Percentiles rank a stretch among this genome's conserved stretches.
Conservation (phyloP, 148 eudicot species). For the Nepenthes gracilis region DNA sequence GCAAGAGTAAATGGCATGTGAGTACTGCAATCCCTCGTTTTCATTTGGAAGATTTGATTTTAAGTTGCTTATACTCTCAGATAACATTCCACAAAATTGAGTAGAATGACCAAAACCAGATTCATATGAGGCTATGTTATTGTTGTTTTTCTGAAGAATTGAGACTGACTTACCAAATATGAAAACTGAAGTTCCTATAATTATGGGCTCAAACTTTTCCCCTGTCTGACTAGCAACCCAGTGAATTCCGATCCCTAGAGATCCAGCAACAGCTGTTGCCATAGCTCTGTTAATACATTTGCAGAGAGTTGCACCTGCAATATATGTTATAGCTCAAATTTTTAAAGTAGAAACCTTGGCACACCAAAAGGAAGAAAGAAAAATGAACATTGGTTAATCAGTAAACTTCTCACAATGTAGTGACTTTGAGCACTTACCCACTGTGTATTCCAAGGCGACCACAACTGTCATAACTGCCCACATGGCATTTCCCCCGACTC, state of each 20-base stretch:
- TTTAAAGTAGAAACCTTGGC: neutral
- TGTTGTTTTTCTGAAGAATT: neutral
- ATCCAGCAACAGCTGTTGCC: constrained; percentile 63
- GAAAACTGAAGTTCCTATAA: constrained; percentile 50
- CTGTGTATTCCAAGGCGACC: constrained; percentile 77
- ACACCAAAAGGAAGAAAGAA: neutral
- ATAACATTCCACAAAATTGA: neutral
- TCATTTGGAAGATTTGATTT: neutral
- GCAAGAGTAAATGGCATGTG: neutral
- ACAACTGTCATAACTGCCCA: constrained; percentile 96
- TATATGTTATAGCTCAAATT: neutral
- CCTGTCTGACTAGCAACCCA: constrained; percentile 66
- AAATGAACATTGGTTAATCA: neutral
- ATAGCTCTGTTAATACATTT: constrained; percentile 57
- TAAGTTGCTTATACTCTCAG: neutral
- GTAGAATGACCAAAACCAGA: neutral
- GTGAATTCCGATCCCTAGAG: constrained; percentile 61
- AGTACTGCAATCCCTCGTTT: neutral
- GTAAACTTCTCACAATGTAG: neutral
- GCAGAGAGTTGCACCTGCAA: constrained; percentile 62
- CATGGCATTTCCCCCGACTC: constrained; percentile 90
- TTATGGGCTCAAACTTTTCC: constrained; percentile 43
- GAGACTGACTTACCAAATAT: constrained; percentile 35
- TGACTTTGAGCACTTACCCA: constrained; percentile 36
- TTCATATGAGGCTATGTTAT: neutral